Conservation (phyloP, 495 filamentous ascomycete genomes). For the Articulospora tetracladia region DNA sequence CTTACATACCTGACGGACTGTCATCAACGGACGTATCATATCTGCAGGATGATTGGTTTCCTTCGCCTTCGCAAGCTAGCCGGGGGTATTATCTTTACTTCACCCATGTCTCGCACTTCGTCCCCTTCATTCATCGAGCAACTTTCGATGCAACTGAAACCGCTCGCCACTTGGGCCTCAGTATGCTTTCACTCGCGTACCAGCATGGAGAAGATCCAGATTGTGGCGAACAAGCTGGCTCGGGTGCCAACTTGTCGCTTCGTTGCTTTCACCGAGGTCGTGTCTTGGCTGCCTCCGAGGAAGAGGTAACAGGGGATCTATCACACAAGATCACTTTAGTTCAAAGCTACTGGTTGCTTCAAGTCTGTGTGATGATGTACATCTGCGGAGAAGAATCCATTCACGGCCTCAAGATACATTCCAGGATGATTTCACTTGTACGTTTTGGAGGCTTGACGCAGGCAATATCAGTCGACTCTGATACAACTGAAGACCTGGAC, state of each 20-base stretch:
- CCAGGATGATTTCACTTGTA: conserved; percentile 32
- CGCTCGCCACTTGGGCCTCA: conserved; percentile 25
- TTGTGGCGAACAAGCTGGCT: conserved; percentile 23
- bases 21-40: conserved; percentile 18
- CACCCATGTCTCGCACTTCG: conserved; percentile 27
- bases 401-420: conserved; percentile 32
- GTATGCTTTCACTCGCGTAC: conserved; percentile 33
- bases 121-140: conserved; percentile 32
- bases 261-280: conserved; percentile 34
- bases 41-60: conserved; percentile 27
- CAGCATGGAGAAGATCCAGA: conserved; percentile 38
- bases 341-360: conserved; percentile 32
- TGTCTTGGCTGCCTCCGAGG: conserved; percentile 20
- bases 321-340: conserved; percentile 22
- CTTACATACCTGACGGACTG: conserved; percentile 7
- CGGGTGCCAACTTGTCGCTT: conserved; percentile 25
- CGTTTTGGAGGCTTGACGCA: conserved; percentile 29
- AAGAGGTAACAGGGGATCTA: conserved; percentile 9
- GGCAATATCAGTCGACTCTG: conserved; percentile 18
- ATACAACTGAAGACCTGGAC: conserved; percentile 23
- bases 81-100: conserved; percentile 33
- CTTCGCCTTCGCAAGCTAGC: conserved; percentile 24
- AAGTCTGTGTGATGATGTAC: conserved; percentile 37
- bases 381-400: conserved; percentile 30
- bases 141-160: conserved; percentile 28